Base-by-base conservation (phyloP, 1,284 basidiomycete genomes). In the Bjerkandera adusta region DNA sequence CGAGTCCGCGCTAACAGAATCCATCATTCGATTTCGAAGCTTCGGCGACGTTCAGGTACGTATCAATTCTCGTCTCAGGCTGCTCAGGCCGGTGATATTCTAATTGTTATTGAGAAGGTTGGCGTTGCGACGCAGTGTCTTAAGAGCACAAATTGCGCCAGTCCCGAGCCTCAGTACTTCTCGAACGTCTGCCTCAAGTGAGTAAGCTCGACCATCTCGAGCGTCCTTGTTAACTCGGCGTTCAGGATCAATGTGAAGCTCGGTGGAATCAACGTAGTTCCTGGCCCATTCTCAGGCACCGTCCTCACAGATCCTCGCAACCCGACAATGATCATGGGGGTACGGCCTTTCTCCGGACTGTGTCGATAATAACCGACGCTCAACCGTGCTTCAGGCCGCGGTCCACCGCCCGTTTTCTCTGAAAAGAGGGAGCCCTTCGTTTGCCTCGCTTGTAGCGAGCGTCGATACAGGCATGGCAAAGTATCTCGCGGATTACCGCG, bases 101-200 rank as follows among this genome's bases (percentile, higher is more conserved):
- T 30, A 30, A 30, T 30, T 8, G 8, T 30, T 50, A n/a, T 54
- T 49, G 6, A 33, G 26, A 86, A 80, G 70, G 71, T n/a, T 49
- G 84, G 85, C 25, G 78, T 88, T 6, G 75, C 84, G 0, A 89
- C 85, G 0, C 86, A 88, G 51, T 89, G 87, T 59, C 54, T 89
- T 58, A 85, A 83, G 61, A 69, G 71, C 12, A 64, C 58, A 2
- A 88, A 85, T 55, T 84, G 83, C 57, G 72, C 65, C 49, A 65
- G 72, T 5, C 85, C 81, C 0, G 87, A 79, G 50, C 61, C 74
- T 0, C 86, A 89, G 53, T 90, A 89, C 57, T 89, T 72, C 48
- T 83, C 86, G 0, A 90, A 90, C 53, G 81, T 90, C 4, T 80
- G 76, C 52, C 62, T 90, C n/a, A 90, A 90, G 87, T 88, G 46